Base-by-base conservation (phyloP, 805 yeast genomes). In the Ogataea corticis region DNA sequence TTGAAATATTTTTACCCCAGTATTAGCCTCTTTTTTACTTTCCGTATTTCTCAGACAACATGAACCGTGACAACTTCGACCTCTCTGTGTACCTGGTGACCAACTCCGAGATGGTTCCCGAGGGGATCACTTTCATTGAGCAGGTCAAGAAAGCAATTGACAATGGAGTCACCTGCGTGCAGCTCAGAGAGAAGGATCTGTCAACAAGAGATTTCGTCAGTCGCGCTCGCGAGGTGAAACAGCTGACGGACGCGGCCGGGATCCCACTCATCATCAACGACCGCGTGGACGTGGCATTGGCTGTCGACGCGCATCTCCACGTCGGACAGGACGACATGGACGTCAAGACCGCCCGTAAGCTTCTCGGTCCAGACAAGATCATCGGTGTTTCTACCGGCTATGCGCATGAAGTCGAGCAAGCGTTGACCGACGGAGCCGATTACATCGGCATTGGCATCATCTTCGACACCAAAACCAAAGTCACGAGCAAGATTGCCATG, bases 271-370 rank as follows among this genome's bases (percentile, higher is more conserved):
- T 90, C 28, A 89, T 90, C 58, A 88, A 90, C 55, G 97, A 90
- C 58, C 69, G 97, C 41, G 76, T 88, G 2, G 97, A 90, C 59
- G 88, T 91, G 11, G 97, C 96, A 0, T 67, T 91, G 35, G 97
- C 97, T 0, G 73, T 88, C 45, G 94, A 78, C 54, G 96, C 96
- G 2, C 96, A 88, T 51, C 84, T 91, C 7, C 97, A 90, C 68
- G 87, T 90, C 16, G 97, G 97, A 0, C 97, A 90, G 63, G 90
- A 83, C 42, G 97, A 90, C 60, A 87, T 90, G 87, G 75, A 77
- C 10, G 80, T 80, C 1, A 56, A 56, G 1, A 55, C 73, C 31
- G 94, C 80, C 1, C 66, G 97, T 30, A 58, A 69, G 55, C 58
- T 88, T 27, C 64, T 89, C 11, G 96, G 97, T 0, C 79, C 83